Base-by-base conservation (phyloP, 2,329 filamentous ascomycete species). In the Zymoseptoria crescenta region DNA sequence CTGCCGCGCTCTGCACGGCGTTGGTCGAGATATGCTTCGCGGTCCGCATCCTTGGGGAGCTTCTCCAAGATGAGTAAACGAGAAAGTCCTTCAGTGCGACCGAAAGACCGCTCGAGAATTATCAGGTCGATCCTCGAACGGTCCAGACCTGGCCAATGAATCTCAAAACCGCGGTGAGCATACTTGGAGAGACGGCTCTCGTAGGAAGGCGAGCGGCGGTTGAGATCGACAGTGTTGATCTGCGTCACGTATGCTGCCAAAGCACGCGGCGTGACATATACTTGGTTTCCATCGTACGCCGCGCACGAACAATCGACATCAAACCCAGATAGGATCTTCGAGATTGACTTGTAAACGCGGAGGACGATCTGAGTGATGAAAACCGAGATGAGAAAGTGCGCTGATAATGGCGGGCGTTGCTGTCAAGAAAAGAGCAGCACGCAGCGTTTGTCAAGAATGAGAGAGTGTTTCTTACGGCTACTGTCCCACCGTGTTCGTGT, bases 181-280 rank as follows among this genome's bases (percentile, higher is more conserved):
- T 96, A 93, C 72, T 95, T 95, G 16, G 88, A 89, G 10, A 95
- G 80, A 8, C 91, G 85, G 65, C 90, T 95, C 69, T 96, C 91
- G 66, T 96, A 96, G 0, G 89, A 94, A 0, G 90, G 89, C 19
- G 88, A 93, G 49, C 91, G 84, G 20, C 91, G 83, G 3, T 83
- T 86, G 41, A 96, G 79, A 69, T 96, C 91, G 60, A 95, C 80
- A 2, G 86, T 86, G 67, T 96, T 95, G 69, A 84, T 81, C 73
- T 96, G 91, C 0, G 89, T 93, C 69, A 93, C 86, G 72, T 87
- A 93, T 8, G 89, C 87, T 51, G 84, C 84, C 13, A 96, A 72
- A 1, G 90, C 90, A 59, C 91, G 82, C 1, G 91, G 91, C 2
- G 87, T 86, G 24, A 85, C 85, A 69, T 87, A 95, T 19, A 96